phyloP scores from a whole-genome alignment of 2,329 filamentous ascomycete species.

The Aurifilum marmelostoma region DNA sequence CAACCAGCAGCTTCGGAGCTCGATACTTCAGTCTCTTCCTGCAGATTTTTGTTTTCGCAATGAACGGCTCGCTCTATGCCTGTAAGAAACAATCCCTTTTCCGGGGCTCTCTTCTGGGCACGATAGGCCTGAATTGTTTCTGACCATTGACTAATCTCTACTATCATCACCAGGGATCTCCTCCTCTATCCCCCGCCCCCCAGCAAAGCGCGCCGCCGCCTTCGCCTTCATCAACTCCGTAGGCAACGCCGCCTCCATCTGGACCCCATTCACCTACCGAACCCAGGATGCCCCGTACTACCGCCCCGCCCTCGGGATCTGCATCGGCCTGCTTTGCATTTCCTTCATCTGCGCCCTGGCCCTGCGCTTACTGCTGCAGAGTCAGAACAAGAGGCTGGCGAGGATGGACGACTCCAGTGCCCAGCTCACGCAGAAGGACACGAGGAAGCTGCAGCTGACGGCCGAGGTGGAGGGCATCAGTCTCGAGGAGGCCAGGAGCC shows the following conservation, averaged over 20 bases:
- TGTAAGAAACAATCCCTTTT: background rate
- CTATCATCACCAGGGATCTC: conserved; percentile 48
- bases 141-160: background rate
- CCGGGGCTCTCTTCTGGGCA: no score
- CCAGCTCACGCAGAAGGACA: conserved; percentile 49
- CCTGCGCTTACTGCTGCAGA: conserved; percentile 41
- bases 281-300: conserved; percentile 44
- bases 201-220: conserved; percentile 58
- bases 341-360: conserved; percentile 43
- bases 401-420: conserved; percentile 52
- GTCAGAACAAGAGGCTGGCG: conserved; percentile 51
- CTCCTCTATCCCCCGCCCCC: conserved; percentile 53
- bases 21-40: conserved; percentile 60
- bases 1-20: conserved; percentile 52
- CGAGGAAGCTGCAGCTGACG: conserved; percentile 51
- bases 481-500: conserved; percentile 49
- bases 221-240: conserved; percentile 59
- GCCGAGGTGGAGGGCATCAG: conserved; percentile 56
- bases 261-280: conserved; percentile 53
- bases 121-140: no score
- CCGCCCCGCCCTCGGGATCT: conserved; percentile 45
- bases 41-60: conserved; percentile 59
- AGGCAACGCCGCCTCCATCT: conserved; percentile 56
- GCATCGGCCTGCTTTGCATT: conserved; percentile 41
- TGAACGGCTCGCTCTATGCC: conserved; percentile 51